Base-by-base conservation (phyloP, 2,329 filamentous ascomycete genomes). In the Aspergillus bombycis region DNA sequence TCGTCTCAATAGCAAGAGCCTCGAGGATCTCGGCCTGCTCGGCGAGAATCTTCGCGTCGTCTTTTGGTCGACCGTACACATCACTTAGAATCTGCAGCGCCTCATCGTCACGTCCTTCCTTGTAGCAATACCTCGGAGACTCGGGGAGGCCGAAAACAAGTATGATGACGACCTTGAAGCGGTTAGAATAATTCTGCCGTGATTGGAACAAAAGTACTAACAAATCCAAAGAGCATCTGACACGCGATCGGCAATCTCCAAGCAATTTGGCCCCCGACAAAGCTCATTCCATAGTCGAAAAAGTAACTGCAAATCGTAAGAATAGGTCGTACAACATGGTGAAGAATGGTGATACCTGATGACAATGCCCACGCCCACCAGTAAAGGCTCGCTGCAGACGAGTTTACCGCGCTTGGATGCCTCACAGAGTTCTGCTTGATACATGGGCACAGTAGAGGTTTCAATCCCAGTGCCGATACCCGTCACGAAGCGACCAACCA, bases 381-480 rank as follows among this genome's bases (percentile, higher is more conserved):
- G 77, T 2, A 78, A 65, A 46, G 74, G 71, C 64, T 83, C 79
- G n/a, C 72, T 75, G n/a, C 75, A 78, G 28, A 83, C 79, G 10
- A 80, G 74, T 21, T 77, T 76, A 46, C 81, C 82, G 45, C 82
- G 73, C 50, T 77, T 77, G n/a, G 77, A 72, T 1, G 77, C 76
- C 56, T 80, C 76, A 54, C 78, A 81, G 1, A 83, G 73, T 65
- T 84, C 82, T 0, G 79, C 75, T 62, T 83, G 82, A 61, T 82
- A 80, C 70, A 75, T 76, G 0, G 77, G 77, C 10, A 78, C 75
- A 9, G 71, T 74, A 32, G 76, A 75, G 12, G 74, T 76, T 64
- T 75, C 72, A 66, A 83, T 77, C 2, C 84, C 84, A 59, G 83
- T 83, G 1, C 83, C 82, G 62, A 85, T 77, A 5, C 82, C 83